Evolutionary conservation across 2,329 filamentous ascomycete species (phyloP).

Genomic region (Neoascochyta sp.): DNA sequence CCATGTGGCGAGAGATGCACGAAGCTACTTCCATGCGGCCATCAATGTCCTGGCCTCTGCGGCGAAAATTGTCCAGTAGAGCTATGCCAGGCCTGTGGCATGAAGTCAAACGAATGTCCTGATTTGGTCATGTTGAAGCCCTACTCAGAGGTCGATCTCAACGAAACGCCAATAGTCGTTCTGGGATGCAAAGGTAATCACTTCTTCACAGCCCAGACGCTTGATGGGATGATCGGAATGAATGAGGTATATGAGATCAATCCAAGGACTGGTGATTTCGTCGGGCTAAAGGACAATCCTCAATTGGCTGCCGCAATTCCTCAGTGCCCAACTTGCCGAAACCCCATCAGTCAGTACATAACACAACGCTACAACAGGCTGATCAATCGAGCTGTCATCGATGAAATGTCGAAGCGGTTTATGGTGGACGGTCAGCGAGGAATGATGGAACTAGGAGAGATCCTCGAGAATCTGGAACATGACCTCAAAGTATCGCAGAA

Average conservation of each 20-base stretch:
- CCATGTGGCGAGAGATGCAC: conserved; percentile 31
- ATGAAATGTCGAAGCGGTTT: conserved; percentile 39
- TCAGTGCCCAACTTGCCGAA: conserved; percentile 33
- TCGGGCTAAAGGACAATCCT: conserved; percentile 22
- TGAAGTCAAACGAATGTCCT: conserved; percentile 14
- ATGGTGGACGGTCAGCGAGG: conserved; percentile 28
- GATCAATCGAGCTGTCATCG: conserved; percentile 39
- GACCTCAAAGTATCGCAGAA: conserved; percentile 14
- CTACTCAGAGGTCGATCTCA: conserved; percentile 27
- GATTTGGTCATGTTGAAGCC: conserved; percentile 23
- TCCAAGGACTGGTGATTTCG: conserved; percentile 14
- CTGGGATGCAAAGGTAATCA: conserved; percentile 25
- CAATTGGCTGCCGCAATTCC: conserved; percentile 24
- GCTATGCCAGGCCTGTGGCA: conserved; percentile 23
- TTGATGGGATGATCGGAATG: conserved; percentile 30
- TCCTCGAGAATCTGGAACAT: conserved; percentile 13
- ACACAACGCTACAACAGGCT: conserved; percentile 39
- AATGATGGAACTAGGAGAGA: conserved; percentile 20
- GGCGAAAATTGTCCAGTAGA: conserved; percentile 24
- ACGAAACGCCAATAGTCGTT: conserved; percentile 26
- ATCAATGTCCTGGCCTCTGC: conserved; percentile 33
- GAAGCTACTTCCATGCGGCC: conserved; percentile 23
- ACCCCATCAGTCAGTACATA: conserved; percentile 30
- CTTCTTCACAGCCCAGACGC: conserved; percentile 29
- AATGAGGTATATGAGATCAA: conserved; percentile 19